phyloP scores from a whole-genome alignment of 345 rosid genomes.

The Durio zibethinus region DNA sequence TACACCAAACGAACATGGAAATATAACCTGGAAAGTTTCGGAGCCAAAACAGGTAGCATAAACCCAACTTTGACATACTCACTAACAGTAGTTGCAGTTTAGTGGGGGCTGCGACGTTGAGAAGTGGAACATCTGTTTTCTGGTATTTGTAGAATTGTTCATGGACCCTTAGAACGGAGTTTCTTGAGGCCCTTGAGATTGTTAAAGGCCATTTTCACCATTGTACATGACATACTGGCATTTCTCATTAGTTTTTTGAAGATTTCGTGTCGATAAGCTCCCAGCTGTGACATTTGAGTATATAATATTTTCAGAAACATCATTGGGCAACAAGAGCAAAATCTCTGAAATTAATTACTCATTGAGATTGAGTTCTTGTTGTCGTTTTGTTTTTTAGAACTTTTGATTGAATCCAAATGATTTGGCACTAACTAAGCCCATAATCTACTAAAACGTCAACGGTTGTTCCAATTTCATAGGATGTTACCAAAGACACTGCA shows the following conservation, averaged over 20 bases:
- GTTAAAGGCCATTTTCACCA: neutral
- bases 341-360: neutral
- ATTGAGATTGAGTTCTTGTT: neutral
- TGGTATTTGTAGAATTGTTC: neutral
- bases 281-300: no score
- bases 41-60: neutral
- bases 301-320: no score
- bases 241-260: no score
- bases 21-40: neutral
- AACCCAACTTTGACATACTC: slow-evolving; percentile 3
- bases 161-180: neutral
- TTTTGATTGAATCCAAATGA: neutral
- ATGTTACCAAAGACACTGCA: slow-evolving; percentile 9
- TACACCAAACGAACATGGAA: neutral
- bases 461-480: slow-evolving; percentile 2
- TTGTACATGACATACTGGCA: neutral
- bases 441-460: neutral
- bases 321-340: neutral
- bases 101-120: neutral
- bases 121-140: slow-evolving; percentile 7
- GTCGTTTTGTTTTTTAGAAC: neutral
- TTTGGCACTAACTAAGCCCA: neutral
- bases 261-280: no score
- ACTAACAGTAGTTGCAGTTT: neutral
- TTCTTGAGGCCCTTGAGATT: neutral